Evolutionary conservation across 192 early-diverging fungal genomes (phyloP).

Genomic region (Dissophora globulifera): DNA sequence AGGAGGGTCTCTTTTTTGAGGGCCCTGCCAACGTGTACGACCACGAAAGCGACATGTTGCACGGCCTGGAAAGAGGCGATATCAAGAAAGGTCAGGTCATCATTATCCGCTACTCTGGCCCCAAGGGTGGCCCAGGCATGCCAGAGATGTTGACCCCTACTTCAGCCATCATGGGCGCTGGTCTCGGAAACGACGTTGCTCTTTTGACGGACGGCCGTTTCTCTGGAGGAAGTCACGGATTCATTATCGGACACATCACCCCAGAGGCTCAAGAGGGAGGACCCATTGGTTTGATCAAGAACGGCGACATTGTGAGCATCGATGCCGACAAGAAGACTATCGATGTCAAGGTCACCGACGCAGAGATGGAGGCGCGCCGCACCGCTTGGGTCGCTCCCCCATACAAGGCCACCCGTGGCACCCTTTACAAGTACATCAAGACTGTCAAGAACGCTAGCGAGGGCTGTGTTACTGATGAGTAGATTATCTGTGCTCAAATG

Average conservation of each 20-base stretch:
- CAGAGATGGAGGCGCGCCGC: constrained; percentile 78
- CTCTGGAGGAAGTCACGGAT: constrained; percentile 98
- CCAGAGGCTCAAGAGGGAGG: constrained; percentile 98
- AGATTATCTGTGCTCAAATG: no score
- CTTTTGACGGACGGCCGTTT: constrained; percentile 98
- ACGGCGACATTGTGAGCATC: constrained; percentile 92
- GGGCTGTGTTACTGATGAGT: constrained; percentile 90
- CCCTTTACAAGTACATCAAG: constrained; percentile 94
- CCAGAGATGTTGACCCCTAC: constrained; percentile 99
- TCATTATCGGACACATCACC: constrained; percentile 99
- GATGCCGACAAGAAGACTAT: constrained; percentile 86
- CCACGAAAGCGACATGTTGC: constrained; percentile 92
- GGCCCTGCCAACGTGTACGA: constrained; percentile 94
- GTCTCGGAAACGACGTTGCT: constrained; percentile 96
- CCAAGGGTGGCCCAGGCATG: constrained; percentile 99
- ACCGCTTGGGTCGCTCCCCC: constrained; percentile 84
- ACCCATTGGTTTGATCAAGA: constrained; percentile 89
- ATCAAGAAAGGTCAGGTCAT: constrained; percentile 92
- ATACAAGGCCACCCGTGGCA: constrained; percentile 87
- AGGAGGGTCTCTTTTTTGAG: constrained; percentile 92
- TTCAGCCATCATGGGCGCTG: constrained; percentile 98
- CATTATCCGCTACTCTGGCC: constrained; percentile 97
- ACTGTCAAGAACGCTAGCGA: constrained; percentile 80
- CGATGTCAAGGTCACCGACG: constrained; percentile 79
- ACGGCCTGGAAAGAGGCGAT: constrained; percentile 85